These are phyloP conservation scores for Gossypioides kirkii DNA, from an alignment of 345 rosid species.

Conservation along the genomic window DNA sequence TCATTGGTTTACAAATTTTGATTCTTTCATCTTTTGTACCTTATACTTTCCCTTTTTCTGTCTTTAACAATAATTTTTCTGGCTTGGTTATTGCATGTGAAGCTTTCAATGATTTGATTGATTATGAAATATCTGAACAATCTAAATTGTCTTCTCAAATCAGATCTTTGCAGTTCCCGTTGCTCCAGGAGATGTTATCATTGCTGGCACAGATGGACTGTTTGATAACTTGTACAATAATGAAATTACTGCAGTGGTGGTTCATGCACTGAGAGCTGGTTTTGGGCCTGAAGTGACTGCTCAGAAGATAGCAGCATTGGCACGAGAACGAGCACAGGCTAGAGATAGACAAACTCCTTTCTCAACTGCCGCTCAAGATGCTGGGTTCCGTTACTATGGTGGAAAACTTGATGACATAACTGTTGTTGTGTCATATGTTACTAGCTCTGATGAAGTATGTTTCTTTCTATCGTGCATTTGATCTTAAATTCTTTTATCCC, in stretches of 20 bases:
- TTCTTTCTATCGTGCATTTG: neutral
- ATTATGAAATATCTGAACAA: neutral
- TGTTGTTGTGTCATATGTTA: slow-evolving; percentile 83
- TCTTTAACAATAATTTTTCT: neutral
- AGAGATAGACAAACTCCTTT: slow-evolving; percentile 92
- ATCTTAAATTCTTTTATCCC: neutral
- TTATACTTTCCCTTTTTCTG: neutral
- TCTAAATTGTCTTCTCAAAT: slow-evolving; percentile 6
- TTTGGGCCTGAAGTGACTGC: slow-evolving; percentile 87
- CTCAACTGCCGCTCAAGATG: slow-evolving; percentile 97
- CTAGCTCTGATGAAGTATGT: slow-evolving; percentile 40
- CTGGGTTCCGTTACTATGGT: slow-evolving; percentile 96
- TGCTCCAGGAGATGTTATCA: slow-evolving; percentile 87
- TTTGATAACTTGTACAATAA: slow-evolving; percentile 93
- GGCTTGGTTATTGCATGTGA: neutral
- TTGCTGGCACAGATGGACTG: slow-evolving; percentile 93
- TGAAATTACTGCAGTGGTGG: slow-evolving; percentile 93
- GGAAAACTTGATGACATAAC: slow-evolving; percentile 99
- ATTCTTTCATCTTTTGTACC: neutral
- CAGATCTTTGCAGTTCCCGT: slow-evolving; percentile 81
- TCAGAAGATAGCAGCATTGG: slow-evolving; percentile 96
- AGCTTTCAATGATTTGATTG: neutral
- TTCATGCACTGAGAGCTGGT: slow-evolving; percentile 91
- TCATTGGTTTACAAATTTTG: neutral
- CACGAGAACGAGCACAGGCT: slow-evolving; percentile 91